These are phyloP conservation scores for Solanum hybrid DNA, from an alignment of 305 asterid species.

Conservation along the genomic window DNA sequence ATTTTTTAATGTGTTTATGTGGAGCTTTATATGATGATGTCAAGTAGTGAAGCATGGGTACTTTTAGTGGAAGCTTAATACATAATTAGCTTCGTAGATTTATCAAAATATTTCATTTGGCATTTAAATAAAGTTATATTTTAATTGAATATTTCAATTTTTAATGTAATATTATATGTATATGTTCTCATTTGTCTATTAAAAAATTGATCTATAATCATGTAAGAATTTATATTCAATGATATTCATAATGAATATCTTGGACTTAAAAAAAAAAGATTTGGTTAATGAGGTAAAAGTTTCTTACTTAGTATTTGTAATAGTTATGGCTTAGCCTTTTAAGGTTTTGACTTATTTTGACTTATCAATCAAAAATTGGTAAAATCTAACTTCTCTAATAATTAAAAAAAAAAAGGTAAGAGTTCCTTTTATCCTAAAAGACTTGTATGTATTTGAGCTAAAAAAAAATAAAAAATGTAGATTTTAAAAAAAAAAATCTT, in stretches of 20 bases:
- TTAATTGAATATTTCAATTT: neutral
- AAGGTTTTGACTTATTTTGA: neutral
- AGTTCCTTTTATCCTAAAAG: neutral
- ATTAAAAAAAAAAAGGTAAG: neutral
- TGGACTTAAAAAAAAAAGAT: neutral
- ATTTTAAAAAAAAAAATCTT: no score
- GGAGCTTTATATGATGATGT: slow-evolving; percentile 12
- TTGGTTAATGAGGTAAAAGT: neutral
- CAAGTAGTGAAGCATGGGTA: slow-evolving; percentile 8
- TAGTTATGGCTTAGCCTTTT: neutral
- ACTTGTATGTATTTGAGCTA: neutral
- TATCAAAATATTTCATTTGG: neutral
- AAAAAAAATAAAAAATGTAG: neutral
- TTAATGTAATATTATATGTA: neutral
- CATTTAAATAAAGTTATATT: neutral
- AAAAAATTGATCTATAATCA: no score
- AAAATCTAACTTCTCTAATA: neutral
- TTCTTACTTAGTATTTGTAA: neutral
- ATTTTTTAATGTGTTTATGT: slow-evolving; percentile 4
- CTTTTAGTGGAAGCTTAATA: slow-evolving; percentile 9
- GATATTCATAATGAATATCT: neutral
- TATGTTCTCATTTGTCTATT: neutral
- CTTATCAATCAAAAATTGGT: neutral
- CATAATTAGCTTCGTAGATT: neutral
- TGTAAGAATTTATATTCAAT: neutral